phyloP scores from a whole-genome alignment of 179 eudicot species.

The Vitellaria paradoxa region DNA sequence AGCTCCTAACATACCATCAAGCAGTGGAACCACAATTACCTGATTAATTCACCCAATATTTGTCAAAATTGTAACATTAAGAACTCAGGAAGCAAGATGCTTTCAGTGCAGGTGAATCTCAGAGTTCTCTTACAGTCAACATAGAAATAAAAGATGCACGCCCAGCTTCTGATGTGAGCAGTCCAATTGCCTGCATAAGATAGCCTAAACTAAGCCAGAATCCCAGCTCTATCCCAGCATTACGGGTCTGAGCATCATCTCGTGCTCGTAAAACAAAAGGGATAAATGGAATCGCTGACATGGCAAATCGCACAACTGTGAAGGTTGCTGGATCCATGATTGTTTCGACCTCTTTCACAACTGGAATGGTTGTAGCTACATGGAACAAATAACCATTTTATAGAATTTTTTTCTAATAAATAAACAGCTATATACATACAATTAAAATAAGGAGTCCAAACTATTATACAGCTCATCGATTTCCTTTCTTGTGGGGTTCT shows the following conservation, averaged over 20 bases:
- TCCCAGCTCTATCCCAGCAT: conserved; percentile 66
- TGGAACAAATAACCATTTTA: conserved; percentile 37
- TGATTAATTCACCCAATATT: conserved; percentile 18
- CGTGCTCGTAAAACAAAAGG: conserved; percentile 55
- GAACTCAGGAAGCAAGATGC: not conserved
- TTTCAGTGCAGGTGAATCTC: not conserved
- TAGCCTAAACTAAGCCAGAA: conserved; percentile 76
- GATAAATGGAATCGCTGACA: conserved; percentile 56
- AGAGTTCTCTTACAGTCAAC: conserved; percentile 37
- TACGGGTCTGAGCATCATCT: conserved; percentile 41
- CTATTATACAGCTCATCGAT: too few relatives aligned
- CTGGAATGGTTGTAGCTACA: conserved; percentile 70
- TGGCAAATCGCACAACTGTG: conserved; percentile 48
- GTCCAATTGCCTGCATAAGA: conserved; percentile 67
- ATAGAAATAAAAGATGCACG: conserved; percentile 40
- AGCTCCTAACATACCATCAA: conserved; percentile 43
- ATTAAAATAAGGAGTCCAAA: too few relatives aligned
- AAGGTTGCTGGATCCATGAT: conserved; percentile 61
- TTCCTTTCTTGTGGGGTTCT: too few relatives aligned
- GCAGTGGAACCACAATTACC: conserved; percentile 47
- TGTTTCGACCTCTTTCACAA: conserved; percentile 66
- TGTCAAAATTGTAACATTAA: not conserved
- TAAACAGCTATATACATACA: too few relatives aligned
- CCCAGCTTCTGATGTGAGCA: conserved; percentile 58
- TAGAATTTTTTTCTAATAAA: conserved; percentile 7